These are phyloP conservation scores for Collybia nuda DNA, from an alignment of 768 basidiomycete genomes.

Conservation along the genomic window DNA sequence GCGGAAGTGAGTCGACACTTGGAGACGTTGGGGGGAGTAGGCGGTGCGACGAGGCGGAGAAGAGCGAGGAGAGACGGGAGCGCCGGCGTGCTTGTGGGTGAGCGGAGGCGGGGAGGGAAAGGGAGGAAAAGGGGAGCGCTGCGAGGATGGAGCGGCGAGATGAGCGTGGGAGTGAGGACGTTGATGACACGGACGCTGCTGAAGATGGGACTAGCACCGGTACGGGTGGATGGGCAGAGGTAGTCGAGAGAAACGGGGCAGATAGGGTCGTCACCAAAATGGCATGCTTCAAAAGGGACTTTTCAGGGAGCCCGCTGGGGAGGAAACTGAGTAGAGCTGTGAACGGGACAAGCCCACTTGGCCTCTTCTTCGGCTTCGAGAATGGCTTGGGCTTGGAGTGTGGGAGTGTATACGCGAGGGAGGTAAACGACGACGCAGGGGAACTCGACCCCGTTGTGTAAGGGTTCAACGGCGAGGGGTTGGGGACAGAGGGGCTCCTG, in stretches of 20 bases:
- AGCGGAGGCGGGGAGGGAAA: not conserved
- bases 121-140: not conserved
- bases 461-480: conserved; percentile 3
- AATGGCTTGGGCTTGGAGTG: not conserved
- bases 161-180: conserved; percentile 6
- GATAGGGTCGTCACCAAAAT: conserved; percentile 43
- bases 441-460: conserved; percentile 1
- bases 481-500: not conserved
- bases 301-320: conserved; percentile 36
- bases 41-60: conserved; percentile 3
- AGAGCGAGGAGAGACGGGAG: conserved; percentile 10
- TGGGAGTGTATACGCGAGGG: not conserved
- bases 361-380: not conserved
- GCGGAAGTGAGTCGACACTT: conserved; percentile 7
- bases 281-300: conserved; percentile 40
- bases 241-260: conserved; percentile 30
- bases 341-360: conserved; percentile 24
- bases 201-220: not conserved
- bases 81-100: not conserved
- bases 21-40: not conserved
- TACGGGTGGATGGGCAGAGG: not conserved
- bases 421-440: not conserved
- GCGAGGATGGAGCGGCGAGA: conserved; percentile 6
- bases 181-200: not conserved
- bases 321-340: conserved; percentile 46